Conservation (phyloP, 208 protist genomes). For the Leishmania major region DNA sequence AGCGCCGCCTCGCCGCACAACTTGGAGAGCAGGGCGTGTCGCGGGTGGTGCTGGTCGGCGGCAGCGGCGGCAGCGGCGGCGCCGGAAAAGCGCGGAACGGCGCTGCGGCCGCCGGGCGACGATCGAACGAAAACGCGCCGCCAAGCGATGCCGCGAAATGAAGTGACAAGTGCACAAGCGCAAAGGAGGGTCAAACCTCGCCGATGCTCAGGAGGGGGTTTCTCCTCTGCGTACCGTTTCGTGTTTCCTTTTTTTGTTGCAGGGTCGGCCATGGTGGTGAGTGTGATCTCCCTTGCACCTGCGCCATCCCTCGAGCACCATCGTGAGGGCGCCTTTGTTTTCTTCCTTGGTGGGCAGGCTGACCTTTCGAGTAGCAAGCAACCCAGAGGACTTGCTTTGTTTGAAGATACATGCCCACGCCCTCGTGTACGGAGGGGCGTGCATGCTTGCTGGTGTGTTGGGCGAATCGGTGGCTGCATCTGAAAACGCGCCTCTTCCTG, state of each 20-base stretch:
- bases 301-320: neutral
- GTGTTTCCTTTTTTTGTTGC: neutral
- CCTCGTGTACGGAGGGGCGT: neutral
- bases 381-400: neutral
- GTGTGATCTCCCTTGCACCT: neutral
- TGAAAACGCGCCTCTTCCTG: neutral
- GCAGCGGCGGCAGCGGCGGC: neutral
- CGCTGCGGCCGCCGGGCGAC: slow-evolving; percentile 4
- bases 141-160: slow-evolving; percentile 6
- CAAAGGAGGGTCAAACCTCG: neutral
- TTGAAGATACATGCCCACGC: neutral
- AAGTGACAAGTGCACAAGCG: neutral
- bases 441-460: neutral
- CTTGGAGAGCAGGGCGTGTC: slow-evolving; percentile 38
- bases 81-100: neutral
- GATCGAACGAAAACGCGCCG: neutral
- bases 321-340: neutral
- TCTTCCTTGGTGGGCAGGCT: neutral
- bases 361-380: neutral
- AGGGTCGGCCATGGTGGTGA: neutral
- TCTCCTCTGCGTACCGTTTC: neutral
- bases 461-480: neutral
- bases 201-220: neutral
- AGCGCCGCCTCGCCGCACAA: slow-evolving; percentile 32
- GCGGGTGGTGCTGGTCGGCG: slow-evolving; percentile 36